These are phyloP conservation scores for Centaurea solstitialis DNA, from an alignment of 129 eudicot genomes.

Conservation along the genomic window DNA sequence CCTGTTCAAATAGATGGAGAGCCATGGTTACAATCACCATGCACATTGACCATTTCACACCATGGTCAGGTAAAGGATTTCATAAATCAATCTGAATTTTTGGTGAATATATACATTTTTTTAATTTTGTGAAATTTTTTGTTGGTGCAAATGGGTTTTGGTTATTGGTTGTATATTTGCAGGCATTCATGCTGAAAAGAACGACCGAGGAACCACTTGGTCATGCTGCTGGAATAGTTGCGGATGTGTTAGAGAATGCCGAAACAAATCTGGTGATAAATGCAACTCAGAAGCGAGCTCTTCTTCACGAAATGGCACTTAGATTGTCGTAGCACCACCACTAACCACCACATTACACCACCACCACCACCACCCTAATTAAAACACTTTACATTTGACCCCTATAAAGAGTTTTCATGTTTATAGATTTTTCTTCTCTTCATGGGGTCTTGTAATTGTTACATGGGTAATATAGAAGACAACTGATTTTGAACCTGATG, in stretches of 20 bases:
- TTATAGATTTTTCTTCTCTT: neutral
- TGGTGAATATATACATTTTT: neutral
- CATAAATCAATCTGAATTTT: neutral
- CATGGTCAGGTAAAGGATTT: conserved; percentile 67
- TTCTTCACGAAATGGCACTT: conserved; percentile 81
- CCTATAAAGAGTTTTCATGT: neutral
- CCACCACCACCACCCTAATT: neutral
- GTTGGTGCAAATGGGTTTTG: neutral
- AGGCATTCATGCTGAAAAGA: conserved; percentile 82
- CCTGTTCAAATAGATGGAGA: conserved; percentile 95
- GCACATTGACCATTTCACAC: conserved; percentile 75
- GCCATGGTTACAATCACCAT: conserved; percentile 83
- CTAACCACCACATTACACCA: conserved; percentile 13
- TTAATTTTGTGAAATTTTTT: neutral
- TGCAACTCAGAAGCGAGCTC: conserved; percentile 71
- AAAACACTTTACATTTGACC: neutral
- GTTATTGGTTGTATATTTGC: conserved; percentile 20
- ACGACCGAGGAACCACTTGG: conserved; percentile 71
- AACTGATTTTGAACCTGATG: neutral
- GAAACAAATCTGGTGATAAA: conserved; percentile 75
- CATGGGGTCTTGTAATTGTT: neutral
- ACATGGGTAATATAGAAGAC: neutral
- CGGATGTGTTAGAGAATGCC: conserved; percentile 79
- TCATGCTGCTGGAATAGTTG: conserved; percentile 83
- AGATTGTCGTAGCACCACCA: conserved; percentile 50